Base-by-base conservation (phyloP, 257 asterid genomes). In the Fraxinus anomala region DNA sequence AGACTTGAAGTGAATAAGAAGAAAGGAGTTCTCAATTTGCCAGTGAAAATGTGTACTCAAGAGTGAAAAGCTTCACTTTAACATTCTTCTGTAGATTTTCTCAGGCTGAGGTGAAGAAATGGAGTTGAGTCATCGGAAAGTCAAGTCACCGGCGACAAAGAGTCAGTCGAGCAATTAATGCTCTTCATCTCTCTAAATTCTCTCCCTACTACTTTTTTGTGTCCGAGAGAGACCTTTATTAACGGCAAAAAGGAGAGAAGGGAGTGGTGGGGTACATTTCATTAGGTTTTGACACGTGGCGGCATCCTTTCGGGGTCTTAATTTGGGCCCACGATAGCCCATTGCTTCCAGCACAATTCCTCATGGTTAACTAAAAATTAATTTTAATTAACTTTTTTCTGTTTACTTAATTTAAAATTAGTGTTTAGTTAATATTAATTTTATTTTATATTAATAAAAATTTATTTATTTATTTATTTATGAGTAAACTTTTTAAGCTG, bases 261-360 rank as follows among this genome's bases (percentile, higher is more conserved):
- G n/a, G n/a, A n/a, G n/a, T n/a, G n/a, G n/a, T n/a, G n/a, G n/a
- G n/a, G n/a, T n/a, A n/a, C n/a, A n/a, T n/a, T n/a, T n/a, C n/a
- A n/a, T n/a, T n/a, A n/a, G n/a, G n/a, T n/a, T n/a, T n/a, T 21
- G 75, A 80, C 86, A 83, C 88, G 88, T 83, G 90, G 75, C 81
- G 0, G 0, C 0, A 21, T 74, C 0, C 10, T 67, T 70, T 78
- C 86, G 74, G 77, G 80, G 69, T 31, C 65, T 1, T n/a, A 13
- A 7, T 36, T 33, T 39, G 31, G 51, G 74, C n/a, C 40, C 75
- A 23, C 34, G 30, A n/a, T 17, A 47, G 56, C 56, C 56, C 56
- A 47, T 47, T 47, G 42, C 12, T 37, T 1, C 2, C 12, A 37
- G 8, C 40, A 5, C 40, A 36, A 31, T 2, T 34, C 37, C 7